A percentile compares a stretch with the other conserved stretches of the same genome.
These are phyloP conservation scores for Ettlia oleoabundans DNA, from an alignment of 139 green algal genomes.

Conservation along the genomic window DNA sequence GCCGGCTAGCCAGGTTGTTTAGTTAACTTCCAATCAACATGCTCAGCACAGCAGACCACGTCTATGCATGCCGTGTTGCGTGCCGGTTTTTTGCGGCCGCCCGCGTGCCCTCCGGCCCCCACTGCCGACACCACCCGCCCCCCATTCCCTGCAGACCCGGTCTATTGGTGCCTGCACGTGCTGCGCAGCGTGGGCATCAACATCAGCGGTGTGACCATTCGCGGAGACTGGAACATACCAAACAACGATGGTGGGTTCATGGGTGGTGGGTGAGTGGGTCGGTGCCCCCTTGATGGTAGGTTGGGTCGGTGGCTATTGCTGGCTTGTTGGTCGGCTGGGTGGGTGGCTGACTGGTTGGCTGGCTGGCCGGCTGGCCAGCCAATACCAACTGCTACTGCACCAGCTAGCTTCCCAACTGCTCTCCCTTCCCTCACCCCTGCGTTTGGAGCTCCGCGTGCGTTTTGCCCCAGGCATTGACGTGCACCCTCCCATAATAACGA, in stretches of 20 bases:
- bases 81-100: neutral
- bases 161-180: conserved; percentile 46
- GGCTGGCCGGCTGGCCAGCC: no score
- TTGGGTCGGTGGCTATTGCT: no score
- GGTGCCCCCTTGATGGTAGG: neutral
- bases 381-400: no score
- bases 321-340: no score
- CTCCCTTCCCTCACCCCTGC: no score
- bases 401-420: neutral
- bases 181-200: conserved; percentile 35
- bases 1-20: no score
- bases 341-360: no score
- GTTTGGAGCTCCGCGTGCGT: neutral
- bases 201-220: conserved; percentile 32
- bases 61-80: neutral
- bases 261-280: neutral
- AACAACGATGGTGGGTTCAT: conserved; percentile 55
- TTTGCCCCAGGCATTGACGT: no score
- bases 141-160: conserved; percentile 17
- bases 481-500: no score
- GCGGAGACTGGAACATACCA: conserved; percentile 41
- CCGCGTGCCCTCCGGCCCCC: neutral
- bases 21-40: no score
- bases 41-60: no score
- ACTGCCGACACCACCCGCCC: neutral